Conservation (phyloP, 306 rosid genomes). For the Cicer bijugum region DNA sequence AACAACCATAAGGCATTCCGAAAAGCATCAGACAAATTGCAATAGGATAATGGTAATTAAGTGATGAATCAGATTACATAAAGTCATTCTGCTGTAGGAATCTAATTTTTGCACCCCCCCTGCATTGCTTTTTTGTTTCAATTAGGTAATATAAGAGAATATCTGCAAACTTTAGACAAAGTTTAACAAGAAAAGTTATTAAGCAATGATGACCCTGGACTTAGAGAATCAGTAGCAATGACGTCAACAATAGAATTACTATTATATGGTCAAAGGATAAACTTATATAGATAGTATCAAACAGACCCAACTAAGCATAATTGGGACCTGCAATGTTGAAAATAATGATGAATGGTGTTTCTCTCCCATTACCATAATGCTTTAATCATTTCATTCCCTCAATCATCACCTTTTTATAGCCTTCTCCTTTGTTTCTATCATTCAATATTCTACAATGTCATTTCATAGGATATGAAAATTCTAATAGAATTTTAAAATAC, state of each 20-base stretch:
- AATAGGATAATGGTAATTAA: conserved; percentile 36
- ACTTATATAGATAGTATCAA: conserved; percentile 17
- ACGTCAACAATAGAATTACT: conserved; percentile 36
- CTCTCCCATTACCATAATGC: conserved; percentile 41
- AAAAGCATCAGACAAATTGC: conserved; percentile 51
- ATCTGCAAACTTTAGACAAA: conserved; percentile 60
- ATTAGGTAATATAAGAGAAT: conserved; percentile 52
- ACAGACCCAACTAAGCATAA: neutral
- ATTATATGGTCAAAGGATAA: conserved; percentile 52
- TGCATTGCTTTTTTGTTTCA: conserved; percentile 44
- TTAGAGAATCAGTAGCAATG: conserved; percentile 48
- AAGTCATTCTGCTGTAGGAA: conserved; percentile 52
- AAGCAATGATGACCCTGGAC: conserved; percentile 54
- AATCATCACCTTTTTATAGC: conserved; percentile 44
- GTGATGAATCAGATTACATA: conserved; percentile 51
- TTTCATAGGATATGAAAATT: conserved; percentile 39
- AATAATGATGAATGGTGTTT: conserved; percentile 44
- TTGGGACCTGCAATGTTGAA: conserved; percentile 45
- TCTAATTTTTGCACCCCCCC: conserved; percentile 50
- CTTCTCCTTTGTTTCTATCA: conserved; percentile 42
- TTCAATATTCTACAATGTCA: conserved; percentile 1
- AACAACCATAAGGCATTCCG: conserved; percentile 44
- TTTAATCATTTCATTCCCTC: conserved; percentile 49
- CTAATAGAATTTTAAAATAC: conserved; percentile 5
- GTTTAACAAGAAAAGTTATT: conserved; percentile 42